Evolutionary conservation across 176 grass and related monocot species (phyloP).

Genomic region (Leersia perrieri): DNA sequence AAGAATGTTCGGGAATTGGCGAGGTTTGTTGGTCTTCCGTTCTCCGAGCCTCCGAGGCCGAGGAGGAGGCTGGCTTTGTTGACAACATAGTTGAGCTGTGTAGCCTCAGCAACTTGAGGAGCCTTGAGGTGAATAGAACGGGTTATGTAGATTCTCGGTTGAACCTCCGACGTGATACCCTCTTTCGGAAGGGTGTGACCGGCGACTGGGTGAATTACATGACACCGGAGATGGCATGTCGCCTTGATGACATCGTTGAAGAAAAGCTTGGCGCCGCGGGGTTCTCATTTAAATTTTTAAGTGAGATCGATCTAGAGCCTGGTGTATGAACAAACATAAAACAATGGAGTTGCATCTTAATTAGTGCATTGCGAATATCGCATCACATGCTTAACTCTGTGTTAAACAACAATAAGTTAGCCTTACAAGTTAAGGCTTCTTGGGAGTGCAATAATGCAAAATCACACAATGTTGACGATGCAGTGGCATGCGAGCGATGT

Average conservation of each 20-base stretch:
- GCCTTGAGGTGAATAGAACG: neutral
- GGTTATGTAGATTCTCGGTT: neutral
- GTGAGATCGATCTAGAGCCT: too few species aligned
- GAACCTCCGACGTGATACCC: neutral
- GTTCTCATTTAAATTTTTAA: too few species aligned
- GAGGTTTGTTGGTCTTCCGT: conserved; percentile 24
- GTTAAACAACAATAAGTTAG: too few species aligned
- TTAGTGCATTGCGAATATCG: too few species aligned
- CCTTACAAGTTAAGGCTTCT: too few species aligned
- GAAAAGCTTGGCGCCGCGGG: neutral
- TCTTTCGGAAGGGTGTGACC: conserved; percentile 18
- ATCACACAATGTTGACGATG: too few species aligned
- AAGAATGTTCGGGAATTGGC: conserved; percentile 7
- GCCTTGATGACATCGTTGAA: conserved; percentile 4
- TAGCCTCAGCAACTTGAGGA: conserved; percentile 16
- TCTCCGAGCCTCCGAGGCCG: neutral
- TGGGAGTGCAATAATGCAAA: too few species aligned
- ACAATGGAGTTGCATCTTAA: too few species aligned
- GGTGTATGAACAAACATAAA: too few species aligned
- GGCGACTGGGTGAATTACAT: conserved; percentile 43
- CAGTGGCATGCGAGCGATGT: too few species aligned
- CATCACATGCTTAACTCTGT: too few species aligned
- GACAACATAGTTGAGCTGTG: conserved; percentile 21
- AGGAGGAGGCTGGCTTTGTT: conserved; percentile 1
- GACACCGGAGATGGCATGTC: conserved; percentile 36